These are phyloP conservation scores for Oldenlandia corymbosa DNA, from an alignment of 257 asterid genomes.

Conservation along the genomic window DNA sequence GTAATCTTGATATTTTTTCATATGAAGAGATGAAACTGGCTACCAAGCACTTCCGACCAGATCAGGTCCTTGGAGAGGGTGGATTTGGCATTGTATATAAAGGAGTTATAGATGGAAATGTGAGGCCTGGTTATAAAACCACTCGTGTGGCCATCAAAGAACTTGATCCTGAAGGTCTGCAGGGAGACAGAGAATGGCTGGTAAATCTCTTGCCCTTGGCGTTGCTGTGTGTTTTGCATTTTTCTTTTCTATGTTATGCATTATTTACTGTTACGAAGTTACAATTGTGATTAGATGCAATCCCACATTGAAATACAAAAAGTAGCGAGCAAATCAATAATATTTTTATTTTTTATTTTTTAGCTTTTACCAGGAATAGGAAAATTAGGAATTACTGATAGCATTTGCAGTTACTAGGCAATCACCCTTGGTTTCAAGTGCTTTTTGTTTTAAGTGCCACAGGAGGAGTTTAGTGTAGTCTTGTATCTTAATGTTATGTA, in stretches of 20 bases:
- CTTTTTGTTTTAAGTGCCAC: too few species aligned
- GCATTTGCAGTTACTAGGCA: too few species aligned
- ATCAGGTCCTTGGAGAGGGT: conserved; percentile 90
- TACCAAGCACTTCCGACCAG: conserved; percentile 75
- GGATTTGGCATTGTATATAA: conserved; percentile 89
- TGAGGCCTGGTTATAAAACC: conserved; percentile 55
- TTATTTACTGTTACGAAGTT: too few species aligned
- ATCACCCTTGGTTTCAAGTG: too few species aligned
- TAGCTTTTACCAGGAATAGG: too few species aligned
- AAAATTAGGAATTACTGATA: too few species aligned
- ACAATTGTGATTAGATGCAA: too few species aligned
- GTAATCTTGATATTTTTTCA: conserved; percentile 73
- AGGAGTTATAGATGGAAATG: conserved; percentile 72
- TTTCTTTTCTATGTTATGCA: not conserved
- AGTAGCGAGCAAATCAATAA: too few species aligned
- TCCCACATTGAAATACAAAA: too few species aligned
- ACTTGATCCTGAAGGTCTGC: conserved; percentile 88
- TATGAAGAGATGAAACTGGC: conserved; percentile 95
- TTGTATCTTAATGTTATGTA: not conserved
- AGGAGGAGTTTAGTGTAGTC: not conserved
- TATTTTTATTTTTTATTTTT: too few species aligned
- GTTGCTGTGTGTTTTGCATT: not conserved
- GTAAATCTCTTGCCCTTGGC: conserved; percentile 14
- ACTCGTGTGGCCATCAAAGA: conserved; percentile 80
- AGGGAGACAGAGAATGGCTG: conserved; percentile 98